A percentile compares a stretch with the other conserved stretches of the same genome.
Conservation (phyloP, 768 basidiomycete genomes). For the Suillus discolor region DNA sequence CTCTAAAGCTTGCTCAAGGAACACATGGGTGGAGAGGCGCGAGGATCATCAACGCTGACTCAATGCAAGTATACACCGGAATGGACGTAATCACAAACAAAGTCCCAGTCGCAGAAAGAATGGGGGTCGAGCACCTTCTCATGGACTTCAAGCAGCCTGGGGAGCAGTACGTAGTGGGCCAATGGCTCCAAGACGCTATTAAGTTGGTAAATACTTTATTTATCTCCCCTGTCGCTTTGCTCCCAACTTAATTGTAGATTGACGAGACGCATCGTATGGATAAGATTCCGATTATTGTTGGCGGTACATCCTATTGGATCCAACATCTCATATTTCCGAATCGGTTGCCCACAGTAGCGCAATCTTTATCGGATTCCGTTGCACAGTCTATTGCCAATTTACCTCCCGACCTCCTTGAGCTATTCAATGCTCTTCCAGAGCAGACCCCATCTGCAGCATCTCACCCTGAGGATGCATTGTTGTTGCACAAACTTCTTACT, state of each 20-base stretch:
- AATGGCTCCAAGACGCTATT: constrained; percentile 88
- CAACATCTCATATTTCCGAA: constrained; percentile 94
- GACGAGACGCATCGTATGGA: constrained; percentile 64
- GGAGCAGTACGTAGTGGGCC: constrained; percentile 82
- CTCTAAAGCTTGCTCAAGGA: constrained; percentile 52
- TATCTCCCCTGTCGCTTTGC: constrained; percentile 1
- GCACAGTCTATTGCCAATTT: constrained; percentile 45
- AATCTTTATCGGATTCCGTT: constrained; percentile 40
- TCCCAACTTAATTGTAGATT: constrained; percentile 51
- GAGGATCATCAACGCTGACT: constrained; percentile 91
- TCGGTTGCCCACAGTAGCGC: constrained; percentile 44
- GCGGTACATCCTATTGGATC: constrained; percentile 97
- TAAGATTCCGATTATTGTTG: constrained; percentile 86
- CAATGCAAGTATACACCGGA: constrained; percentile 95
- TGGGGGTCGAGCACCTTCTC: constrained; percentile 84
- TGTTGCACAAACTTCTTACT: constrained; percentile 66
- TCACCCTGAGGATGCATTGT: constrained; percentile 58
- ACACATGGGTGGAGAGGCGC: constrained; percentile 54
- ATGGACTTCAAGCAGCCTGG: constrained; percentile 88
- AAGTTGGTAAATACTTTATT: constrained; percentile 55
- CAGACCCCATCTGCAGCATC: constrained; percentile 57
- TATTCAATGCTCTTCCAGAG: constrained; percentile 63
- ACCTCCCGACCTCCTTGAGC: constrained; percentile 44
- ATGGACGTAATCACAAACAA: constrained; percentile 96
- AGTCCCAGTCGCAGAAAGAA: constrained; percentile 71